These are phyloP conservation scores for Pythium monospermum DNA, from an alignment of 352 stramenopile genomes.

Conservation along the genomic window DNA sequence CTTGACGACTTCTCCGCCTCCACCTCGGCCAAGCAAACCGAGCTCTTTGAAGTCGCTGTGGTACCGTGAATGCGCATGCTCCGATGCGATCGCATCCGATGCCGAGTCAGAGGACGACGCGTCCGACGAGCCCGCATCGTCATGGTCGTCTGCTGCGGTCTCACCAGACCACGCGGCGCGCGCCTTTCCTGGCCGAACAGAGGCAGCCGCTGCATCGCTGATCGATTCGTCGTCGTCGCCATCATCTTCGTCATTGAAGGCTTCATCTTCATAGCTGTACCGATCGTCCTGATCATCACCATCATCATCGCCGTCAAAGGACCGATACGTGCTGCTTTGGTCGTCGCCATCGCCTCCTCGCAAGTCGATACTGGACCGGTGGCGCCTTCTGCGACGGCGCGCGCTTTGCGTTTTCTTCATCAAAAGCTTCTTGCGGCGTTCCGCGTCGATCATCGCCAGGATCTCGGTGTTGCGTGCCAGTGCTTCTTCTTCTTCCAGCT, in stretches of 20 bases:
- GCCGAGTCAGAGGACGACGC: conserved; percentile 43
- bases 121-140: not conserved
- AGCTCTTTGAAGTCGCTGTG: conserved; percentile 85
- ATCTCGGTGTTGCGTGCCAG: conserved; percentile 71
- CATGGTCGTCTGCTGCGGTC: not conserved
- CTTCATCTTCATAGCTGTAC: conserved; percentile 21
- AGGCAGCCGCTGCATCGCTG: conserved; percentile 4
- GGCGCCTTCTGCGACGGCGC: conserved; percentile 30
- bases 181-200: no score
- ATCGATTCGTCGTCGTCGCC: not conserved
- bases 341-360: conserved; percentile 24
- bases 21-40: conserved; percentile 71
- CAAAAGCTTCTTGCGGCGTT: conserved; percentile 59
- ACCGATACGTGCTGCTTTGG: conserved; percentile 16
- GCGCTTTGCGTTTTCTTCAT: conserved; percentile 53
- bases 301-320: conserved; percentile 21
- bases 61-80: conserved; percentile 72
- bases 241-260: conserved; percentile 3
- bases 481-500: conserved; percentile 58
- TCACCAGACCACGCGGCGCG: not conserved
- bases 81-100: conserved; percentile 29
- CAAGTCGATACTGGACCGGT: conserved; percentile 59
- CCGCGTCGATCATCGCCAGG: conserved; percentile 70
- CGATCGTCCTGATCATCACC: conserved; percentile 30
- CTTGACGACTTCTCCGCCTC: conserved; percentile 81